A percentile compares a stretch with the other conserved stretches of the same genome.
phyloP scores from a whole-genome alignment of 352 stramenopile species.

The Hyaloperonospora brassicae region DNA sequence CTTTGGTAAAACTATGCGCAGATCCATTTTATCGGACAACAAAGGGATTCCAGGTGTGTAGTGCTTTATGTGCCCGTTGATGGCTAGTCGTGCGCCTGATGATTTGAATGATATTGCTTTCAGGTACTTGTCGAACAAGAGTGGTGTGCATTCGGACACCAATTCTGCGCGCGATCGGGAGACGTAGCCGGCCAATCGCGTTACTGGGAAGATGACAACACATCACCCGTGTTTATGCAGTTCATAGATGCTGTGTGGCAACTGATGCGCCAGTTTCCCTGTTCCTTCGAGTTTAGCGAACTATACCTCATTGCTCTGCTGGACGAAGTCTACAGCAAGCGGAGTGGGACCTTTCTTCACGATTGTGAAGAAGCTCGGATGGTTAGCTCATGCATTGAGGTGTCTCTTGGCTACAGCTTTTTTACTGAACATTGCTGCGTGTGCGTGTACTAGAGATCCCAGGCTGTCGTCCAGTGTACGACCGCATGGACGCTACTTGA shows the following conservation, averaged over 20 bases:
- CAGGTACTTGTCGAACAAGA: conserved; percentile 96
- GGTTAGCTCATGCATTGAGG: conserved; percentile 23
- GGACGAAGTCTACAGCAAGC: conserved; percentile 94
- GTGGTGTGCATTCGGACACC: conserved; percentile 98
- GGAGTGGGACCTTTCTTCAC: conserved; percentile 96
- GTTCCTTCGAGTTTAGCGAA: conserved; percentile 97
- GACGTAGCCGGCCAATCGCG: conserved; percentile 45
- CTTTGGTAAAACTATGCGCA: conserved; percentile 92
- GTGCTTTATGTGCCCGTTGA: not conserved
- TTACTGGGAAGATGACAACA: conserved; percentile 93
- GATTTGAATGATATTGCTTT: not conserved
- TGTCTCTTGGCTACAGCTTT: not conserved
- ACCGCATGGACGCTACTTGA: conserved; percentile 63
- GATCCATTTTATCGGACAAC: conserved; percentile 97
- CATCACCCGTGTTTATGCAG: conserved; percentile 98
- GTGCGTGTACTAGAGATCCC: conserved; percentile 36
- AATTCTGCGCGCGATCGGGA: conserved; percentile 90
- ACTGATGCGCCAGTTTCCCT: conserved; percentile 93
- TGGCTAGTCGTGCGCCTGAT: too few relatives aligned
- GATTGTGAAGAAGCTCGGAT: conserved; percentile 90
- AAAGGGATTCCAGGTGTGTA: conserved; percentile 41
- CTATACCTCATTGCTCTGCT: conserved; percentile 88
- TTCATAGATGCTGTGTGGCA: conserved; percentile 98
- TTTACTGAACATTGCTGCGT: not conserved
- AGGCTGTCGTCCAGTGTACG: conserved; percentile 48